These are phyloP conservation scores for Leccinum sublutescens DNA, from an alignment of 768 basidiomycete species.

Conservation along the genomic window DNA sequence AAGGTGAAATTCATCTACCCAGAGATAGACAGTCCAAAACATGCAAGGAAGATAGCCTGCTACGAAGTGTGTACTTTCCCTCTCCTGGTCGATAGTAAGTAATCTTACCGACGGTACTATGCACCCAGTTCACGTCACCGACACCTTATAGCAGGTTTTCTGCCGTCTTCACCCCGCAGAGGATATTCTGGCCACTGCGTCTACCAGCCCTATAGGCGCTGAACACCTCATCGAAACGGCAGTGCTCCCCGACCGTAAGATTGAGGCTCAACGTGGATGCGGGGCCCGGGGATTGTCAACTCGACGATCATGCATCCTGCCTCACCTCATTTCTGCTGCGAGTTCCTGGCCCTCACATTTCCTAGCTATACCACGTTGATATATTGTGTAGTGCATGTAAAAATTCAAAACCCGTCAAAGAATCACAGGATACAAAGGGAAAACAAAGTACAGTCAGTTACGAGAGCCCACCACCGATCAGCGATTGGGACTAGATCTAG, in stretches of 20 bases:
- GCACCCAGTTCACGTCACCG: slow-evolving; percentile 19
- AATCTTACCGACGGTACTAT: neutral
- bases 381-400: no score
- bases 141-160: slow-evolving; percentile 20
- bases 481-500: no score
- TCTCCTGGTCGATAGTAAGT: neutral
- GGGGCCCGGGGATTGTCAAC: neutral
- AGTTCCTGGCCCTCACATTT: no score
- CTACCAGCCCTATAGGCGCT: slow-evolving; percentile 2
- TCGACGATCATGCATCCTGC: no score
- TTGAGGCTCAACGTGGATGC: slow-evolving; percentile 2
- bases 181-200: slow-evolving; percentile 29
- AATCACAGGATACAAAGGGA: no score
- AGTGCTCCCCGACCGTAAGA: slow-evolving; percentile 20
- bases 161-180: slow-evolving; percentile 24
- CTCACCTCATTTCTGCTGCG: no score
- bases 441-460: no score
- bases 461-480: no score
- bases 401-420: no score
- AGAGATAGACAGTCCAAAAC: slow-evolving; percentile 18
- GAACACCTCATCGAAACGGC: slow-evolving; percentile 25
- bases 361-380: no score
- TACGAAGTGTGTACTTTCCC: slow-evolving; percentile 16
- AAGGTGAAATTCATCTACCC: no score
- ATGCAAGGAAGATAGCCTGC: slow-evolving; percentile 13